A percentile compares a stretch with the other conserved stretches of the same genome.
These are phyloP conservation scores for Vanrija sp. DNA, from an alignment of 1,284 basidiomycete genomes.

Conservation along the genomic window DNA sequence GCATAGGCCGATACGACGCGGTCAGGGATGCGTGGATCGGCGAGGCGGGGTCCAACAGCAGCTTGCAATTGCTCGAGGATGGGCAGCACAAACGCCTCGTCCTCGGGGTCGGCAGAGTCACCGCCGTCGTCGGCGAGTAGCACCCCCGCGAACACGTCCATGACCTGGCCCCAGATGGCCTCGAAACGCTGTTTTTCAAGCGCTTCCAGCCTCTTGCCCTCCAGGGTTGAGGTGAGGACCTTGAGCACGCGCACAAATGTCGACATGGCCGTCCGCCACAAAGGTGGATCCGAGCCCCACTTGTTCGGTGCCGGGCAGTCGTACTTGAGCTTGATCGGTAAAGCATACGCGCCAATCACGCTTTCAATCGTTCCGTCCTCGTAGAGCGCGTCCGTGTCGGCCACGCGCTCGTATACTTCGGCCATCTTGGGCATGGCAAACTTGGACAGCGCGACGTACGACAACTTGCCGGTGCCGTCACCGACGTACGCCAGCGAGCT, in stretches of 20 bases:
- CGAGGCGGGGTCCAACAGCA: conserved; percentile 72
- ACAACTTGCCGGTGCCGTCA: conserved; percentile 60
- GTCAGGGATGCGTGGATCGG: conserved; percentile 66
- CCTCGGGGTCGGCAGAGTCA: conserved; percentile 62
- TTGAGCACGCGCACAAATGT: conserved; percentile 24
- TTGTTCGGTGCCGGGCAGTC: conserved; percentile 84
- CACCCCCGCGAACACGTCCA: conserved; percentile 75
- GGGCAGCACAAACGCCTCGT: conserved; percentile 83
- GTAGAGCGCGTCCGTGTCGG: conserved; percentile 55
- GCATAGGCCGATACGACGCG: conserved; percentile 65
- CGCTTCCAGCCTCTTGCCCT: conserved; percentile 54
- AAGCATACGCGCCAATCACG: conserved; percentile 76
- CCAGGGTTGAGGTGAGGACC: conserved; percentile 15
- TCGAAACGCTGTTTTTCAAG: conserved; percentile 62
- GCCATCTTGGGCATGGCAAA: conserved; percentile 78
- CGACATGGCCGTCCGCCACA: conserved; percentile 71
- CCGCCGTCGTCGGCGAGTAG: conserved; percentile 79
- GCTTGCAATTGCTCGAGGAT: conserved; percentile 74
- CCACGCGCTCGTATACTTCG: conserved; percentile 55
- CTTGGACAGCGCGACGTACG: conserved; percentile 83
- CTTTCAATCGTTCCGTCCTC: conserved; percentile 76
- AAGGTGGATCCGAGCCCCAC: conserved; percentile 73
- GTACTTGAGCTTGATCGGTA: conserved; percentile 90
- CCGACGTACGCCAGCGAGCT: conserved; percentile 77
- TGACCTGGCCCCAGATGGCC: conserved; percentile 77